A percentile compares a stretch with the other conserved stretches of the same genome.
phyloP scores from a whole-genome alignment of 768 basidiomycete genomes.

The Cystobasidium onofrii region DNA sequence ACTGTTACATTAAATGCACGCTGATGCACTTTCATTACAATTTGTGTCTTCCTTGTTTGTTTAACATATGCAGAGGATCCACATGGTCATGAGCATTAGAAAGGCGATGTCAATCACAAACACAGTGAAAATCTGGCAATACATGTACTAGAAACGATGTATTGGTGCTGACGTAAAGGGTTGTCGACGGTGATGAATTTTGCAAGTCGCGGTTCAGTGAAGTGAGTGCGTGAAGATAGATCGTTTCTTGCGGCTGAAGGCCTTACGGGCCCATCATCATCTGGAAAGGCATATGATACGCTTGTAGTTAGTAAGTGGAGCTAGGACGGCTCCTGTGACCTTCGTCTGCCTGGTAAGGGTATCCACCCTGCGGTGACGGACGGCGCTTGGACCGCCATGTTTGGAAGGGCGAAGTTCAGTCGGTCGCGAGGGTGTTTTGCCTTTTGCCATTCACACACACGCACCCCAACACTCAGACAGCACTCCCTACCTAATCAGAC shows the following conservation, averaged over 20 bases:
- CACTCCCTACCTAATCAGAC: neutral
- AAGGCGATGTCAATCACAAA: neutral
- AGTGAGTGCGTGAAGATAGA: too few species aligned
- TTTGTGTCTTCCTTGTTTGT: too few species aligned
- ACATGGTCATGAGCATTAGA: conserved; percentile 29
- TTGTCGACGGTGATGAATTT: neutral
- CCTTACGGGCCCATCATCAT: too few species aligned
- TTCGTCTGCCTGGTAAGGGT: too few species aligned
- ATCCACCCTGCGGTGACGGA: too few species aligned
- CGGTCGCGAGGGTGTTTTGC: neutral
- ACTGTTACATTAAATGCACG: too few species aligned
- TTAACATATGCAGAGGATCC: conserved; percentile 2
- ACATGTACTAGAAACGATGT: neutral
- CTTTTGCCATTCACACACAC: neutral
- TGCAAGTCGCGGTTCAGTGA: too few species aligned
- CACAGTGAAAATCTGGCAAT: neutral
- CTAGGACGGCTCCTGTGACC: too few species aligned
- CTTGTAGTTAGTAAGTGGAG: too few species aligned
- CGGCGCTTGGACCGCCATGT: neutral
- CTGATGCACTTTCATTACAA: too few species aligned
- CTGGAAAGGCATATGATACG: too few species aligned
- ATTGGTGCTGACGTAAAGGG: neutral
- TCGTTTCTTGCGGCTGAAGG: too few species aligned
- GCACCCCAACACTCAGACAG: neutral
- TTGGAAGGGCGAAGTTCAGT: neutral